Conservation (phyloP, 2,329 filamentous ascomycete genomes). For the Scytalidium sp. region DNA sequence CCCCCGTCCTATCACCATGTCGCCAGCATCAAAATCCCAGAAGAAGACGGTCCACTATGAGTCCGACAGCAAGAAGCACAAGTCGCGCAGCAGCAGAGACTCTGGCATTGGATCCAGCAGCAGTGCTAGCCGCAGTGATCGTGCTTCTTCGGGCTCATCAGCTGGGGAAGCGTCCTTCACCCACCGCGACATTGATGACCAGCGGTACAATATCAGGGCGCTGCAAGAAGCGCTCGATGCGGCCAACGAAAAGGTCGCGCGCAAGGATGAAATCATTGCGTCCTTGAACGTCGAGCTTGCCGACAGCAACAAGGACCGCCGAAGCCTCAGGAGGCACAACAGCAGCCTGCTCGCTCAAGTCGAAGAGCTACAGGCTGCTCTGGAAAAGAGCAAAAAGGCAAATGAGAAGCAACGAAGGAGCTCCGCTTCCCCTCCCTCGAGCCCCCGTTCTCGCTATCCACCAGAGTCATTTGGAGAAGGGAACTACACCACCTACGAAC, state of each 20-base stretch:
- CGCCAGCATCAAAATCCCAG: slow-evolving; percentile 10
- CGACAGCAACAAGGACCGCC: slow-evolving; percentile 21
- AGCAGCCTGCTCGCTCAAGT: not conserved
- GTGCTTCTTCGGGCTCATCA: slow-evolving; percentile 19
- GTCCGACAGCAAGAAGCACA: slow-evolving; percentile 15
- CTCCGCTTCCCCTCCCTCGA: not conserved
- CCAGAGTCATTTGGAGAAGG: not conserved
- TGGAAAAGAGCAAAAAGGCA: slow-evolving; percentile 6
- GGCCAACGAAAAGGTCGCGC: slow-evolving; percentile 17
- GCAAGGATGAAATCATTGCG: slow-evolving; percentile 8
- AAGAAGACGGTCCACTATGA: slow-evolving; percentile 24
- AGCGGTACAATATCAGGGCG: slow-evolving; percentile 15
- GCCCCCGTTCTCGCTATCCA: not conserved
- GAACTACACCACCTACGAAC: not conserved
- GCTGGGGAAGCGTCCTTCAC: slow-evolving; percentile 12
- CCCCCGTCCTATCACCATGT: slow-evolving; percentile 15
- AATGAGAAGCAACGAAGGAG: slow-evolving; percentile 3
- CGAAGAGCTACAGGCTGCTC: slow-evolving; percentile 7
- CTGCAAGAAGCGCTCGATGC: slow-evolving; percentile 22
- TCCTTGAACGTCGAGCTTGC: slow-evolving; percentile 12
- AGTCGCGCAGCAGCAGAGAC: slow-evolving; percentile 16
- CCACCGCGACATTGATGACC: slow-evolving; percentile 13
- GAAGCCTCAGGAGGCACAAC: slow-evolving; percentile 10
- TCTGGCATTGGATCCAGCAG: slow-evolving; percentile 19
- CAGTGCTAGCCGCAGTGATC: slow-evolving; percentile 17